phyloP scores from a whole-genome alignment of 257 asterid species.

The Plantago ovata region DNA sequence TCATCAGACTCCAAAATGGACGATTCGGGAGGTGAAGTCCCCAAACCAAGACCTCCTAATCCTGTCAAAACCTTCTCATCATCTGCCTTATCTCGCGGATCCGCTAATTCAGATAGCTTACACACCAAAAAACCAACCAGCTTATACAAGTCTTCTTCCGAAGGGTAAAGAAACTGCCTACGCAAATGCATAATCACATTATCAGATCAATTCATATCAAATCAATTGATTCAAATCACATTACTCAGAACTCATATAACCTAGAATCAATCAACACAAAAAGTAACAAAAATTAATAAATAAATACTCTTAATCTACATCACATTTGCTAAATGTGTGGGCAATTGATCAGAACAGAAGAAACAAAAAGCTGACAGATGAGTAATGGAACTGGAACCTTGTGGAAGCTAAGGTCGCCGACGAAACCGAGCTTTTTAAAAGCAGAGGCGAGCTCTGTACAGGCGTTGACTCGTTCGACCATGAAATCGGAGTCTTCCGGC shows the following conservation, averaged over 20 bases:
- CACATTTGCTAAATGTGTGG: not conserved
- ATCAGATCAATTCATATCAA: constrained; percentile 17
- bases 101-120: constrained; percentile 38
- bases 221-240: too few relatives aligned
- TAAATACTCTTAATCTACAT: too few relatives aligned
- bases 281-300: too few relatives aligned
- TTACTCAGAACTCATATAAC: not conserved
- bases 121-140: constrained; percentile 57
- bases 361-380: too few relatives aligned
- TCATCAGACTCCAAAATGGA: not conserved
- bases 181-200: constrained; percentile 29
- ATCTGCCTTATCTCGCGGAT: constrained; percentile 14
- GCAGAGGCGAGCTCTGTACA: constrained; percentile 51
- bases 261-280: too few relatives aligned
- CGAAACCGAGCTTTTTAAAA: constrained; percentile 44
- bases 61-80: constrained; percentile 22
- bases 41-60: constrained; percentile 23
- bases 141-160: constrained; percentile 60
- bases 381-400: too few relatives aligned
- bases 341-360: too few relatives aligned
- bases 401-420: constrained; percentile 51
- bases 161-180: constrained; percentile 78
- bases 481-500: constrained; percentile 51
- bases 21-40: not conserved
- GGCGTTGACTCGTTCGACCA: constrained; percentile 42